These are phyloP conservation scores for Dryas drummondii DNA, from an alignment of 306 rosid genomes.

Conservation along the genomic window DNA sequence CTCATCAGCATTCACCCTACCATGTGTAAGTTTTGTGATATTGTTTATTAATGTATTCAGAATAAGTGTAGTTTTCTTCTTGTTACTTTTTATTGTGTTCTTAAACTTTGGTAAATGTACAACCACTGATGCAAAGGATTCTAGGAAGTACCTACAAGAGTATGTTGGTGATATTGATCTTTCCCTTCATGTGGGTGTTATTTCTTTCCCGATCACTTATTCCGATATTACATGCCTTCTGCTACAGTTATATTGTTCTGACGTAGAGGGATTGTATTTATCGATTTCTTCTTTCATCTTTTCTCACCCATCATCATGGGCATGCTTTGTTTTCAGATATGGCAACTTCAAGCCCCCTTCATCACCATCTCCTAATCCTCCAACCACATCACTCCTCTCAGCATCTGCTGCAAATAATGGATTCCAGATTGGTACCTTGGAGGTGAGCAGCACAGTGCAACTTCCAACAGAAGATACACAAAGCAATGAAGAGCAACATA, in stretches of 20 bases:
- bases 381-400: constrained; percentile 33
- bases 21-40: constrained; percentile 36
- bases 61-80: background rate
- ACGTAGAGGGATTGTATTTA: background rate
- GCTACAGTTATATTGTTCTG: background rate
- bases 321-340: constrained; percentile 45
- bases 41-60: background rate
- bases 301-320: background rate
- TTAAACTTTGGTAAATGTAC: background rate
- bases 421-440: constrained; percentile 10
- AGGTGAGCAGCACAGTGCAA: constrained; percentile 47
- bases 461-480: constrained; percentile 33
- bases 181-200: background rate
- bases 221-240: background rate
- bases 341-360: constrained; percentile 78
- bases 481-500: constrained; percentile 23
- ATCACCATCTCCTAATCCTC: constrained; percentile 73
- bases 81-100: background rate
- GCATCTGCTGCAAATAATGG: constrained; percentile 27
- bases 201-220: background rate
- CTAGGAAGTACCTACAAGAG: background rate
- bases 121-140: background rate
- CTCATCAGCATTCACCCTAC: constrained; percentile 39
- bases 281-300: background rate
- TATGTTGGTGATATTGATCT: background rate